phyloP scores from a whole-genome alignment of 768 basidiomycete species.

The Melanogaster broomeanus region DNA sequence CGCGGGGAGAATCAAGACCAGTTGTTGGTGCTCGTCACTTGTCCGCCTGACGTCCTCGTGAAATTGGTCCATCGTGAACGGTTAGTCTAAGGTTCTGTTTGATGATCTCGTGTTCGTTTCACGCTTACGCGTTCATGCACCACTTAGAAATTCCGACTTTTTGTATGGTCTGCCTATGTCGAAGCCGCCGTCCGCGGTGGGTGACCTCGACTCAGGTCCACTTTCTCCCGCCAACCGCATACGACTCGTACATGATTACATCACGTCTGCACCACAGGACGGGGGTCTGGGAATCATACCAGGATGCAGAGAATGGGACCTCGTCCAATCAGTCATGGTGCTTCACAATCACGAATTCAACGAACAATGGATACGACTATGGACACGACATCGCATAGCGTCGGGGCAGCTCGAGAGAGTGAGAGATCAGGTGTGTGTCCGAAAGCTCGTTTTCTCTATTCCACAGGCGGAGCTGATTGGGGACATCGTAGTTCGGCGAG shows the following conservation, averaged over 20 bases:
- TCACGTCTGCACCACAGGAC: slow-evolving; percentile 70
- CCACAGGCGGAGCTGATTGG: background rate
- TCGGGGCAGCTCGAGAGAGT: slow-evolving; percentile 68
- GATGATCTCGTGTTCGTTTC: background rate
- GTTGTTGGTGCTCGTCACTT: slow-evolving; percentile 74
- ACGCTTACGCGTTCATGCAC: background rate
- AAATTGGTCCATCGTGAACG: slow-evolving; percentile 73
- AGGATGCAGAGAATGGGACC: slow-evolving; percentile 70
- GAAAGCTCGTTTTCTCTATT: background rate
- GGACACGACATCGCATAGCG: slow-evolving; percentile 67
- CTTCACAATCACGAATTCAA: slow-evolving; percentile 87
- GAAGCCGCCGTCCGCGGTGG: slow-evolving; percentile 41
- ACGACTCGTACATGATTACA: slow-evolving; percentile 71
- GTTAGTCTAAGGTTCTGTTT: slow-evolving; percentile 42
- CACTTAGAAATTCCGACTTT: slow-evolving; percentile 69
- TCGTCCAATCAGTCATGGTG: slow-evolving; percentile 78
- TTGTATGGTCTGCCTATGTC: slow-evolving; percentile 69
- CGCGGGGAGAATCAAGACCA: slow-evolving; percentile 78
- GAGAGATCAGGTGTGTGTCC: slow-evolving; percentile 61
- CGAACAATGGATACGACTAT: slow-evolving; percentile 72
- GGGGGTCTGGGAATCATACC: slow-evolving; percentile 85
- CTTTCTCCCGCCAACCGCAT: slow-evolving; percentile 77
- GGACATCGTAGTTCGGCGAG: slow-evolving; percentile 64
- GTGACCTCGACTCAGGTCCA: slow-evolving; percentile 44
- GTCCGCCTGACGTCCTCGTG: slow-evolving; percentile 59